phyloP scores from a whole-genome alignment of 176 grass and related monocot species.

The Puccinellia tenuiflora region DNA sequence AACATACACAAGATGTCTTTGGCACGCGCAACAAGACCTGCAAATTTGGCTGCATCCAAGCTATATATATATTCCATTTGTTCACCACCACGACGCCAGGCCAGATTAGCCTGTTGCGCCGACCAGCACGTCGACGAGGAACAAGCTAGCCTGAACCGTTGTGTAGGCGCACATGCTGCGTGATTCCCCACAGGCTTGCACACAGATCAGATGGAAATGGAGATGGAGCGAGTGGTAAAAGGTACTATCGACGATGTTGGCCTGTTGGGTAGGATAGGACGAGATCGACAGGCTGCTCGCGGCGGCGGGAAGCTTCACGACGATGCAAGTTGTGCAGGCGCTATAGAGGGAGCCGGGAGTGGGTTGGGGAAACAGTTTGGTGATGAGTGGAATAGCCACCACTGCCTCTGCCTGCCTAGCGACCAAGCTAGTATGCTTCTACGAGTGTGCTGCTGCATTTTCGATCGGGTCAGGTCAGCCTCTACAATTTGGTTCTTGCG shows the following conservation, averaged over 20 bases:
- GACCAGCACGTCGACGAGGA: neutral
- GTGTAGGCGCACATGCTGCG: neutral
- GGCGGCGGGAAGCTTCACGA: neutral
- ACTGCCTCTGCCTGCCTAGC: conserved; percentile 15
- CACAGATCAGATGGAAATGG: no score
- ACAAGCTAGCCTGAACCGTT: neutral
- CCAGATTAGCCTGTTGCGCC: neutral
- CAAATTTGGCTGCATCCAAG: no score
- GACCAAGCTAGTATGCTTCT: no score
- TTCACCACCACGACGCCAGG: neutral
- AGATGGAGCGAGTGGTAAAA: no score
- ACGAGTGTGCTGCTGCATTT: no score
- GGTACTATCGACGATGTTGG: no score
- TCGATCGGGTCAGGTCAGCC: no score
- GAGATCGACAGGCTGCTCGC: neutral
- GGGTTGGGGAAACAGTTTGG: neutral
- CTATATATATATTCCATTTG: neutral
- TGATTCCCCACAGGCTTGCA: neutral
- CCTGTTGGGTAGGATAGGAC: no score
- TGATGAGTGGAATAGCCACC: conserved; percentile 32
- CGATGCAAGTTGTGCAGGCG: neutral
- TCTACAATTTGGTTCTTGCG: no score
- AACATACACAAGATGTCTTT: no score
- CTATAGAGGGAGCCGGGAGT: neutral
- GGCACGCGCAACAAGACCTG: neutral